Evolutionary conservation across 441 rosid species (phyloP), one percentile per base, ranked within the genome.

Genomic region (Syzygium syzygioides): DNA sequence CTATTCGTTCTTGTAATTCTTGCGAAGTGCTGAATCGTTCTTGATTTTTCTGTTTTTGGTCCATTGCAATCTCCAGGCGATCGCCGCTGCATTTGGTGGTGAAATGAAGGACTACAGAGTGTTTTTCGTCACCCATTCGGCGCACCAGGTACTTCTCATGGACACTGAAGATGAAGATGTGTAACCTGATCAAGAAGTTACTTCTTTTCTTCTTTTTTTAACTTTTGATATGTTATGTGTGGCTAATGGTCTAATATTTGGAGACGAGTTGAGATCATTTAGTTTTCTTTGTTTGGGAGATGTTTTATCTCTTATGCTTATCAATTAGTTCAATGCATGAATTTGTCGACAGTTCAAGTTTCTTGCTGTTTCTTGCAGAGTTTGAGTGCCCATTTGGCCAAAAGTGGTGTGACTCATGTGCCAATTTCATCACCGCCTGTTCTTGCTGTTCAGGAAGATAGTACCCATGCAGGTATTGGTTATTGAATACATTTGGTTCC

Each of bases 41-140:
- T 83, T n/a, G 79, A 45, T 84, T 55, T 79, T 14, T 34, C 55
- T 15, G 1, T 45, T n/a, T 14, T 23, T n/a, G 26, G 12, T 55
- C 7, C 50, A 0, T 55, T n/a, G 41, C 34, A 53, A 79, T 59
- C 79, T 86, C 79, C 95, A 97, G 99, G 98, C 97, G 86, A 91
- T 96, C 79, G 96, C 98, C 8, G 94, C 96, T 68, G 97, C 97
- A 91, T 96, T 96, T 87, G 95, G 96, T 88, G 85, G 90, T 86
- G 95, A 95, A 62, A 94, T 93, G 92, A 91, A 34, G 89, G 93
- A 88, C 9, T 93, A 95, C 93, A 32, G 89, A 85, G 98, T 95
- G 85, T 87, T 94, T 90, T 91, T 96, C 32, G 91, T 96, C 76
- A 94, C 98, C 86, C 99, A 96, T 92, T 93, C 91, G 9, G 96